Percentiles rank a stretch among this genome's conserved stretches.
Evolutionary conservation across 805 yeast species (phyloP).

Genomic region (Myxozyma mucilagina): DNA sequence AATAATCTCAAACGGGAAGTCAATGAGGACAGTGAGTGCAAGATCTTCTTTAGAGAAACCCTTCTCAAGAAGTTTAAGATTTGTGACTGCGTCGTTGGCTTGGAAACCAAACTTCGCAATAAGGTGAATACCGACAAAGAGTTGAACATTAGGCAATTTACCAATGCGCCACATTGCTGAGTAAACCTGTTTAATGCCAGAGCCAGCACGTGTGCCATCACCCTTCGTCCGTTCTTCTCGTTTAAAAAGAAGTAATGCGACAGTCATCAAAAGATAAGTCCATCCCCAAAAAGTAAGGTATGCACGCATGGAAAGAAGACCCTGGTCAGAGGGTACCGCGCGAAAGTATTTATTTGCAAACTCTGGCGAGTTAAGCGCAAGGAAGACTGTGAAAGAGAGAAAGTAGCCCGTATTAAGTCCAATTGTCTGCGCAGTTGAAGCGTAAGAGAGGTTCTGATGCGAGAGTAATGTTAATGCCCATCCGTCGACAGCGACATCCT

Average conservation of each 20-base stretch:
- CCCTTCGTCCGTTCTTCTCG: conserved; percentile 66
- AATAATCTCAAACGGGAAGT: conserved; percentile 92
- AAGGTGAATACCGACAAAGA: conserved; percentile 71
- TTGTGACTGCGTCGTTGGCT: conserved; percentile 94
- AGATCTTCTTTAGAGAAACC: conserved; percentile 93
- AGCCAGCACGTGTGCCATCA: conserved; percentile 35
- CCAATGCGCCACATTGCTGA: conserved; percentile 45
- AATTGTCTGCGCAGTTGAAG: conserved; percentile 95
- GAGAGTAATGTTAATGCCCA: conserved; percentile 93
- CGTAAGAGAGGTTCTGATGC: conserved; percentile 76
- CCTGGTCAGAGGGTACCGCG: conserved; percentile 56
- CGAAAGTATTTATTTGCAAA: conserved; percentile 87
- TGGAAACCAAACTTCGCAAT: conserved; percentile 89
- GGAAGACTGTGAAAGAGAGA: conserved; percentile 82
- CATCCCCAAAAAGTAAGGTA: conserved; percentile 80
- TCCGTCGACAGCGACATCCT: conserved; percentile 98
- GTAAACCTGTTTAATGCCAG: conserved; percentile 41
- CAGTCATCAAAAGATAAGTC: conserved; percentile 66
- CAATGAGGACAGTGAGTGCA: conserved; percentile 87
- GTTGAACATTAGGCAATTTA: conserved; percentile 62
- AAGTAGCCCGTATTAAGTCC: conserved; percentile 95
- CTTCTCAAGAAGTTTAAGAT: conserved; percentile 81
- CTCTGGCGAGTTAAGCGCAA: conserved; percentile 88
- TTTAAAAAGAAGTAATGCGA: conserved; percentile 56
- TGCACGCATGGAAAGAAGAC: conserved; percentile 68